These are phyloP conservation scores for Achlya hypogyna DNA, from an alignment of 352 stramenopile species.

Conservation along the genomic window DNA sequence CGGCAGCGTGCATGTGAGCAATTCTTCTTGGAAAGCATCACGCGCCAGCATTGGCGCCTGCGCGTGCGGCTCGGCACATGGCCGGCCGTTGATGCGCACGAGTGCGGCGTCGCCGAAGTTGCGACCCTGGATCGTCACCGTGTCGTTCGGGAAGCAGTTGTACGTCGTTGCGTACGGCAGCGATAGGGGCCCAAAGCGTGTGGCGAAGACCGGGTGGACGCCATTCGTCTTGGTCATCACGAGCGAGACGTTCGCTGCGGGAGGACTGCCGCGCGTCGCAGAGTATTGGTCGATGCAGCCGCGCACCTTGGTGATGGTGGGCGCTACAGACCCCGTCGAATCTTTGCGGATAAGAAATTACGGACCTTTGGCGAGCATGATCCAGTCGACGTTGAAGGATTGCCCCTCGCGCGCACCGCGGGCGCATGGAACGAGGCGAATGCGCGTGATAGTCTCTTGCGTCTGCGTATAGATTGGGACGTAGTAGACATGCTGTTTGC, in stretches of 20 bases:
- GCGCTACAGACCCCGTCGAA: constrained; percentile 22
- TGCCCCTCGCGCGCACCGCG: not conserved
- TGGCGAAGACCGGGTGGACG: constrained; percentile 30
- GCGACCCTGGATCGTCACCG: constrained; percentile 52
- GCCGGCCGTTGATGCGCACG: constrained; percentile 55
- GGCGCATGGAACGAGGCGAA: constrained; percentile 16
- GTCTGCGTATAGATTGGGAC: not conserved
- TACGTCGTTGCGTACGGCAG: constrained; percentile 57
- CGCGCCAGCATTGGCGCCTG: constrained; percentile 22
- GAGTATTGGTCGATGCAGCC: constrained; percentile 75
- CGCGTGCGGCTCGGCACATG: constrained; percentile 38
- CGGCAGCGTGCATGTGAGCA: constrained; percentile 75
- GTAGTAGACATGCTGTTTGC: constrained; percentile 17
- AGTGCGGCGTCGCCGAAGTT: constrained; percentile 60
- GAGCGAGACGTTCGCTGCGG: constrained; percentile 42
- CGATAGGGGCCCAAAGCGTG: constrained; percentile 28
- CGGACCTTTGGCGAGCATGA: constrained; percentile 16
- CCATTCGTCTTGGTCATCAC: constrained; percentile 34
- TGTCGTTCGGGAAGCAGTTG: constrained; percentile 56
- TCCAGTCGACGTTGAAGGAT: constrained; percentile 17
- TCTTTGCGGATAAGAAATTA: not conserved
- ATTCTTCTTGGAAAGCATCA: constrained; percentile 39
- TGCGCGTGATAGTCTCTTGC: constrained; percentile 9
- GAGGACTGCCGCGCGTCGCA: constrained; percentile 13
- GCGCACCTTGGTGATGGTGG: constrained; percentile 60